Base-by-base conservation (phyloP, 805 yeast species). In the Sporopachydermia lactativora region DNA sequence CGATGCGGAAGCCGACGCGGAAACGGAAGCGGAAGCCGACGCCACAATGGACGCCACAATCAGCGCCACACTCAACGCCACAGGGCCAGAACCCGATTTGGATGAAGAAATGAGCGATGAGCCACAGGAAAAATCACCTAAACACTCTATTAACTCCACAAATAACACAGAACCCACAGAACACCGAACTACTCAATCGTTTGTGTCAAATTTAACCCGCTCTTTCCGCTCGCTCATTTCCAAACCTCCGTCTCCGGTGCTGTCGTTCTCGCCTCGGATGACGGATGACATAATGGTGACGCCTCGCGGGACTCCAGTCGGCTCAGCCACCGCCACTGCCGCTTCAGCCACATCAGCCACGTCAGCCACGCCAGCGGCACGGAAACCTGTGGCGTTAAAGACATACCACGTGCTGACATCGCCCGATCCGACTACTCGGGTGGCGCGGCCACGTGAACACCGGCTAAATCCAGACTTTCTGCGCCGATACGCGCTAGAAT, bases 401-500 rank as follows among this genome's bases (percentile, higher is more conserved):
- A 58, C 61, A 3, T 58, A 52, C 48, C 49, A 47, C 34, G 45
- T 55, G 31, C 31, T 24, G n/a, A 24, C 31, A n/a, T 15, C 50
- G 47, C 19, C 47, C 57, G 11, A 56, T 55, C 19, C 50, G 52
- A 18, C 43, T 53, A 15, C 54, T 52, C 5, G 46, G 51, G 28
- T 24, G n/a, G 34, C 46, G 6, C 49, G 58, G 4, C 55, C 59
- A 3, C 54, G 60, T 13, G 59, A 55, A 39, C 48, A 51, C 13
- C 53, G 62, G 6, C 47, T 54, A 47, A 58, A 58, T 43, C 51
- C 60, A 15, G 53, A 52, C 19, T 58, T 57, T 41, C 49, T 57
- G 36, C 55, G 60, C 11, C 43, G 58, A 16, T 48, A 53, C 31
- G 63, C 63, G 2, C 44, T 58, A 36, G 63, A 58, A 24, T 24